phyloP scores from a whole-genome alignment of 192 early-diverging fungal genomes.

The Rhizophlyctis rosea region DNA sequence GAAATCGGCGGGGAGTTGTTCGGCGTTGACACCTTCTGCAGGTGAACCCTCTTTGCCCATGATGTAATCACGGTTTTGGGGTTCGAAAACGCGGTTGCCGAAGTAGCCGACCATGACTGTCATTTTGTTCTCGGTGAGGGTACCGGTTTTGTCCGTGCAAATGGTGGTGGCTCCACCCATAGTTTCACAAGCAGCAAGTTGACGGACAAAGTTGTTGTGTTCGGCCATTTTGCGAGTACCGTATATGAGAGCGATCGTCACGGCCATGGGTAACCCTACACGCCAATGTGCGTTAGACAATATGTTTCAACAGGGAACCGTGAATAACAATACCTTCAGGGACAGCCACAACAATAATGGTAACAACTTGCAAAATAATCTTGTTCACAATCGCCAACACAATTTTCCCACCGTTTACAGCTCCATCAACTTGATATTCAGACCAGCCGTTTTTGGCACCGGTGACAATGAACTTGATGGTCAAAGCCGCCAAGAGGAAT shows the following conservation, averaged over 20 bases:
- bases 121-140: slow-evolving; percentile 97
- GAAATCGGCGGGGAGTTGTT: slow-evolving; percentile 59
- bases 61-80: slow-evolving; percentile 36
- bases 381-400: too few relatives aligned
- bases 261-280: slow-evolving; percentile 95
- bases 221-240: slow-evolving; percentile 94
- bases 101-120: slow-evolving; percentile 87
- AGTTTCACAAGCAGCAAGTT: slow-evolving; percentile 95
- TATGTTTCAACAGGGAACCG: too few relatives aligned
- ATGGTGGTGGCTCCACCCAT: slow-evolving; percentile 98
- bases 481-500: slow-evolving; percentile 79
- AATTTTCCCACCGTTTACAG: too few relatives aligned
- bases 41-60: slow-evolving; percentile 25
- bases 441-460: too few relatives aligned
- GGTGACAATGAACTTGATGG: slow-evolving; percentile 88
- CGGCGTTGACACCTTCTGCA: slow-evolving; percentile 22
- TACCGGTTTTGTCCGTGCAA: slow-evolving; percentile 99
- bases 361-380: too few relatives aligned
- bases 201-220: slow-evolving; percentile 95
- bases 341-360: slow-evolving; percentile 95
- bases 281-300: too few relatives aligned
- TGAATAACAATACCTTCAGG: too few relatives aligned
- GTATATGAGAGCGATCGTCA: slow-evolving; percentile 91
- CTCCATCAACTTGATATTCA: too few relatives aligned
- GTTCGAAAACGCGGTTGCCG: slow-evolving; percentile 62